Evolutionary conservation across 2,329 filamentous ascomycete genomes (phyloP), one percentile per base, ranked within the genome.

Genomic region (Tolypocladium amazonense): DNA sequence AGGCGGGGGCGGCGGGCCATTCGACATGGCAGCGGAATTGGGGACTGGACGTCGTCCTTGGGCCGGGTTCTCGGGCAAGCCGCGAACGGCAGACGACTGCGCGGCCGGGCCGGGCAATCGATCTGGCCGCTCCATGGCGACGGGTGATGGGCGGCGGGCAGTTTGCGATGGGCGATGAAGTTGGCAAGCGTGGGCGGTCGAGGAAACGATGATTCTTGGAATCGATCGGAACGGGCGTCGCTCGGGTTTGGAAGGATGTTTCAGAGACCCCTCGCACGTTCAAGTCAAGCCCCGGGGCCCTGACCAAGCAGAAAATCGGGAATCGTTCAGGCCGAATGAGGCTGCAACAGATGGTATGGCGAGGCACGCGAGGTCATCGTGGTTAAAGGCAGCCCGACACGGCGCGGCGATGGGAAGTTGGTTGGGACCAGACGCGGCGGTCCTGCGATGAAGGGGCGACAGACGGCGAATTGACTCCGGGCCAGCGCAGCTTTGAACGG

Each of bases 1-100:
- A 43, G 76, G 74, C 45, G 75, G 76, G 5, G 72, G 75, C 33
- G 71, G 74, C 60, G 70, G 71, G 57, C 74, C 74, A 63, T 77
- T 78, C 58, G 74, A 71, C 63, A 73, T 67, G 59, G 74, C 67
- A 60, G 72, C 64, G 62, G 72, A 74, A 65, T 72, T 75, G 60
- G 71, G 73, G 23, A 75, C 70, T 43, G 71, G 71, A 56, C 73
- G 75, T 63, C 74, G 75, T 62, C 70, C 72, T 56, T 71, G 70
- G 58, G 69, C 69, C 60, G 72, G 73, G 66, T 70, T 74, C 52
- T 81, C 79, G 60, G 73, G 70, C 64, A 78, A 62, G 59, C 69
- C 74, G 64, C 78, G 66, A 39, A 68, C 61, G 57, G 66, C 63
- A 57, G 66, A 61, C 35, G 69, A 62, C 56, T 67, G 69, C 30